Evolutionary conservation across 306 rosid species (phyloP).

Genomic region (Vigna radiata): DNA sequence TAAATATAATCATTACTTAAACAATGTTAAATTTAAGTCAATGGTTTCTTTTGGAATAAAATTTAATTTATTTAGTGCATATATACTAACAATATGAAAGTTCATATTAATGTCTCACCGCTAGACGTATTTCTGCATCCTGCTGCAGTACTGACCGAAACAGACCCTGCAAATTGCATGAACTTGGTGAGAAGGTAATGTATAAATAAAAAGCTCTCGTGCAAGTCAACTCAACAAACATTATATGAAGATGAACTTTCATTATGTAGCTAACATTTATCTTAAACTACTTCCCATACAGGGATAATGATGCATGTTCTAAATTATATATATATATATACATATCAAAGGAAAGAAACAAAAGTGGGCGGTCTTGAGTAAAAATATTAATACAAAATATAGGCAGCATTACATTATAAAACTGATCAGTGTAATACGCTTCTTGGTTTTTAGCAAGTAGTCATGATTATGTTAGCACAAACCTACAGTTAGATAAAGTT

Average conservation of each 20-base stretch:
- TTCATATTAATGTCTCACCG: slow-evolving; percentile 63
- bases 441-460: neutral
- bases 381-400: neutral
- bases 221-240: slow-evolving; percentile 30
- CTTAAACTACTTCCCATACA: neutral
- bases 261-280: neutral
- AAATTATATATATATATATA: neutral
- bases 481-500: slow-evolving; percentile 3
- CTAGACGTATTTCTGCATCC: slow-evolving; percentile 80
- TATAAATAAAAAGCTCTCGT: slow-evolving; percentile 12
- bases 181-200: slow-evolving; percentile 42
- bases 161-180: slow-evolving; percentile 74
- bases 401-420: neutral
- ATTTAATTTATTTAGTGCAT: neutral
- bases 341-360: slow-evolving; percentile 9
- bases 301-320: neutral
- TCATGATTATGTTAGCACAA: slow-evolving; percentile 22
- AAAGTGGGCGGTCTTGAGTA: neutral
- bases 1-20: too few relatives aligned
- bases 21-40: too few relatives aligned
- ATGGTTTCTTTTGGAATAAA: neutral
- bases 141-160: slow-evolving; percentile 77
- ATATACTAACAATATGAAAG: slow-evolving; percentile 18
- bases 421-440: neutral
- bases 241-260: slow-evolving; percentile 13